phyloP scores from a whole-genome alignment of 176 grass and related monocot species.

The Bonia amplexicaulis region DNA sequence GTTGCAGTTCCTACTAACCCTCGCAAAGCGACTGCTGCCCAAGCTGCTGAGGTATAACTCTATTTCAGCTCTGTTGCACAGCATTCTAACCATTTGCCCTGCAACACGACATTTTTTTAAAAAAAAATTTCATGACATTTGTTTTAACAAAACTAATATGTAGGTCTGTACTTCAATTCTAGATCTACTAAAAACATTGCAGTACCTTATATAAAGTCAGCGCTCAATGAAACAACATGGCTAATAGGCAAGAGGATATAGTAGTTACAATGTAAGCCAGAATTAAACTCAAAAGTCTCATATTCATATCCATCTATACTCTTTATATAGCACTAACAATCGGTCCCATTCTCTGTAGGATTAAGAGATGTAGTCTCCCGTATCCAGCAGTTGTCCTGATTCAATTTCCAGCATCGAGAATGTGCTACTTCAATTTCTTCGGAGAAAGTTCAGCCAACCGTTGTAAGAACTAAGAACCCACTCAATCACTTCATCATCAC shows the following conservation, averaged over 20 bases:
- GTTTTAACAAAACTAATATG: neutral
- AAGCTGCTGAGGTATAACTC: slow-evolving; percentile 27
- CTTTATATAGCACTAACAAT: neutral
- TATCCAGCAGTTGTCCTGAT: neutral
- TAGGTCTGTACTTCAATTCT: neutral
- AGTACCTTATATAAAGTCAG: neutral
- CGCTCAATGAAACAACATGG: neutral
- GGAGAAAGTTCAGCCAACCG: neutral
- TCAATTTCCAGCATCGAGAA: neutral
- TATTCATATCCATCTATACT: neutral
- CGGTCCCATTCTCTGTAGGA: neutral
- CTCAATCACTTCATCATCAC: neutral
- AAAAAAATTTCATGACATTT: neutral
- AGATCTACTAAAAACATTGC: neutral
- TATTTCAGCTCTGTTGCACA: slow-evolving; percentile 30
- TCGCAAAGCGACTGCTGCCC: slow-evolving; percentile 19
- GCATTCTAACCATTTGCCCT: slow-evolving; percentile 22
- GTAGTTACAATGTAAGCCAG: neutral
- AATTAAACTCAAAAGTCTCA: neutral
- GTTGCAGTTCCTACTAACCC: slow-evolving; percentile 58
- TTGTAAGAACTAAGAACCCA: neutral
- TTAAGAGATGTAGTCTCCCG: neutral
- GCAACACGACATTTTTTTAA: neutral
- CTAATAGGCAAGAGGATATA: neutral
- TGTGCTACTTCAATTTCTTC: neutral